These are phyloP conservation scores for Ceratocystis colombiana DNA, from an alignment of 2,329 filamentous ascomycete genomes.

Conservation along the genomic window DNA sequence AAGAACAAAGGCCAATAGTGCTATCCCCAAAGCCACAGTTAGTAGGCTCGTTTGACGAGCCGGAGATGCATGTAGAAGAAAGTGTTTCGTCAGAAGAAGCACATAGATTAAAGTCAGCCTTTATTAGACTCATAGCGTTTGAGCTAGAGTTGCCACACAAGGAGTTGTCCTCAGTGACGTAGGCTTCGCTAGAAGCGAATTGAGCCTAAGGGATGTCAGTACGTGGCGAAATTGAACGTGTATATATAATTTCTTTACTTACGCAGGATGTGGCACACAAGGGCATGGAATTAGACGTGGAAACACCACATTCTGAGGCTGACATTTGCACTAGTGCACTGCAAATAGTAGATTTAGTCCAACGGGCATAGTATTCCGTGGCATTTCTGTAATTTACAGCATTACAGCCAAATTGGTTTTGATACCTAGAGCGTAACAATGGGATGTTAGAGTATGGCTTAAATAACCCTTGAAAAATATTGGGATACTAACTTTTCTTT, in stretches of 20 bases:
- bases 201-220: conserved; percentile 46
- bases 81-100: conserved; percentile 72
- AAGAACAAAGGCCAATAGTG: conserved; percentile 69
- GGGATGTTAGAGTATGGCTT: background rate
- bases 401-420: conserved; percentile 68
- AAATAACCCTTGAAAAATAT: too few relatives aligned
- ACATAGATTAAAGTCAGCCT: conserved; percentile 87
- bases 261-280: conserved; percentile 86
- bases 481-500: conserved; percentile 56
- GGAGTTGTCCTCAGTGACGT: conserved; percentile 61
- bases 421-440: conserved; percentile 51
- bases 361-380: conserved; percentile 78
- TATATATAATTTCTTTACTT: conserved; percentile 31
- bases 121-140: conserved; percentile 64
- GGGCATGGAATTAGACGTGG: conserved; percentile 54
- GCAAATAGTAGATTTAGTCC: conserved; percentile 84
- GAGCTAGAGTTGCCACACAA: conserved; percentile 59
- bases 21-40: conserved; percentile 77
- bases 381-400: conserved; percentile 68
- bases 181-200: conserved; percentile 79
- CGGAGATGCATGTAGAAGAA: conserved; percentile 62
- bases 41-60: conserved; percentile 65
- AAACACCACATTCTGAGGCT: conserved; percentile 55
- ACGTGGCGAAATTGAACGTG: background rate
- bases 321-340: conserved; percentile 92